phyloP scores from a whole-genome alignment of 1,139 yeast genomes.

The Suhomyces anneliseae region DNA sequence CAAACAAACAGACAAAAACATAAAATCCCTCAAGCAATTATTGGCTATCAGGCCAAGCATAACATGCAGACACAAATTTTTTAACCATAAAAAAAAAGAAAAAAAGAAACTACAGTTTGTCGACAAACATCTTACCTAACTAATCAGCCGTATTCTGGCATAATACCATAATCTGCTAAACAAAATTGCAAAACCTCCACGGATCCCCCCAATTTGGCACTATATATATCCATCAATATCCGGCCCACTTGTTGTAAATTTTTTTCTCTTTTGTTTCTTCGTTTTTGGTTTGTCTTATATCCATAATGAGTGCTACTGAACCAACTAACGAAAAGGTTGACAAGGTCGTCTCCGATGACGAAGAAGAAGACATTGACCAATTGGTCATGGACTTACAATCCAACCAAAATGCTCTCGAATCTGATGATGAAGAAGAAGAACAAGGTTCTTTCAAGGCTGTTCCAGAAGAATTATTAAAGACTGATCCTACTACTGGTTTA shows the following conservation, averaged over 20 bases:
- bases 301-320: constrained; percentile 48
- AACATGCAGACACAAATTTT: constrained; percentile 5
- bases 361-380: constrained; percentile 86
- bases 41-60: constrained; percentile 3
- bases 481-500: constrained; percentile 83
- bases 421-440: constrained; percentile 50
- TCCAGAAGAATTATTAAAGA: constrained; percentile 86
- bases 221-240: constrained; percentile 4
- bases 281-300: constrained; percentile 9
- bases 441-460: constrained; percentile 59
- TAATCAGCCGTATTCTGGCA: constrained; percentile 10
- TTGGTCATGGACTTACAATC: constrained; percentile 89
- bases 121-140: constrained; percentile 3
- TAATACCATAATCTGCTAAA: not conserved
- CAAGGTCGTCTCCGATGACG: constrained; percentile 58
- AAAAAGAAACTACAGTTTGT: constrained; percentile 4
- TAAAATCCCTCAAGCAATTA: constrained; percentile 8
- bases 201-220: constrained; percentile 1
- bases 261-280: constrained; percentile 12
- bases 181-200: not conserved
- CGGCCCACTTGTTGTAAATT: constrained; percentile 4
- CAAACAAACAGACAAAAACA: constrained; percentile 5
- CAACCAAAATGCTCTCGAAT: constrained; percentile 51
- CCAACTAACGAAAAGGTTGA: constrained; percentile 51
- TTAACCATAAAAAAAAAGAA: not conserved